Base-by-base conservation (phyloP, 2,329 filamentous ascomycete species). In the Aspergillus terreus region DNA sequence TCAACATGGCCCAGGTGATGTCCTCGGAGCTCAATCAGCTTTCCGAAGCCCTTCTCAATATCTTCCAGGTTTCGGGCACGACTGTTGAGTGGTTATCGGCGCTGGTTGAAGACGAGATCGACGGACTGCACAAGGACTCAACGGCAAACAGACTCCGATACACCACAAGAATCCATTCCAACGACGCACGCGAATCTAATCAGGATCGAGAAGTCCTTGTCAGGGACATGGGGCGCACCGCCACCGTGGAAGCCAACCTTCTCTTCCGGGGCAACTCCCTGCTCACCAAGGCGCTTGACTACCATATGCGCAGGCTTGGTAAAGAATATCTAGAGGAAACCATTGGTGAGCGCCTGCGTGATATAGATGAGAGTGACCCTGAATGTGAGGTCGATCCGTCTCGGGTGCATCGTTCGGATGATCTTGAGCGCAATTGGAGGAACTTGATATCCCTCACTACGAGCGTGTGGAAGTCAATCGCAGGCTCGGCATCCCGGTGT, bases 301-400 rank as follows among this genome's bases (percentile, higher is more conserved):
- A 90, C 53, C 92, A 99, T 68, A 97, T 99, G 94, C 88, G 91
- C 52, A 84, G 94, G 9, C 77, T 97, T 1, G 94, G 94, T 40
- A 92, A 91, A 60, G 92, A 96, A 60, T 99, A 96, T 63, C 75
- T 99, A 1, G 89, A 95, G 60, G 89, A 95, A 46, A 87, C 90
- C 0, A 78, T 99, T 36, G 84, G 84, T n/a, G 86, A 91, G 47
- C 94, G 92, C 70, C 82, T 99, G 42, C 79, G 82, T 52, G 89
- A 95, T 65, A 96, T 99, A 67, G 94, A 95, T 63, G 87, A 92
- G 60, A 83, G 87, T 57, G 91, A 97, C 64, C 87, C 88, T 0
- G 88, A 96, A 62, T 97, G 92, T 69, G 94, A 99, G 69, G 92
- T 99, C 7, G 94, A 99, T 65, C 92, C 94, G 1, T 90, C 89